A percentile compares a stretch with the other conserved stretches of the same genome.
Conservation (phyloP, 345 rosid species). For the Aethionema arabicum region DNA sequence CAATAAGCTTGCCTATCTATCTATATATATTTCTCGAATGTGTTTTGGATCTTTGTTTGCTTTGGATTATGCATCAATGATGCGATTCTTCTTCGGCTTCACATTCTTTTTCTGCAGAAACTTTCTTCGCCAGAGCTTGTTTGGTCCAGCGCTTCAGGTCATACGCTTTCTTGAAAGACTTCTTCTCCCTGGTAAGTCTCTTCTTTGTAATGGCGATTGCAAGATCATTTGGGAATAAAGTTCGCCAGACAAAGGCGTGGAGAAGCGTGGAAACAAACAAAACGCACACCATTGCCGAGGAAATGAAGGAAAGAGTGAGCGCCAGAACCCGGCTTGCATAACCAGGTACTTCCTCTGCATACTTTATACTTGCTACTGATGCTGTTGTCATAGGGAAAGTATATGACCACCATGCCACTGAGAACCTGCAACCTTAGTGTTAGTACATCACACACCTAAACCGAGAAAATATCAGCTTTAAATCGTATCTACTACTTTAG, state of each 20-base stretch:
- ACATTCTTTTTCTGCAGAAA: slow-evolving; percentile 44
- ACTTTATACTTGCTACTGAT: slow-evolving; percentile 85
- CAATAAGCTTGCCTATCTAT: slow-evolving; percentile 13
- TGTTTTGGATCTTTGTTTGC: slow-evolving; percentile 1
- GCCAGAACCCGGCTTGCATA: slow-evolving; percentile 61
- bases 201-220: slow-evolving; percentile 83
- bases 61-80: slow-evolving; percentile 34
- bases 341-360: slow-evolving; percentile 78
- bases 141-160: slow-evolving; percentile 74
- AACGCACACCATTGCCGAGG: slow-evolving; percentile 74
- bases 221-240: slow-evolving; percentile 80
- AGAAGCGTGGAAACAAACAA: slow-evolving; percentile 69
- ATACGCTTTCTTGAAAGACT: slow-evolving; percentile 58
- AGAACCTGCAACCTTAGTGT: slow-evolving; percentile 52
- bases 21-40: slow-evolving; percentile 4
- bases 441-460: slow-evolving; percentile 8
- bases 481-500: neutral
- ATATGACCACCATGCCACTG: slow-evolving; percentile 98
- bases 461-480: neutral
- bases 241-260: slow-evolving; percentile 73
- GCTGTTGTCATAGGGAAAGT: slow-evolving; percentile 95
- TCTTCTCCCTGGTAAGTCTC: slow-evolving; percentile 56
- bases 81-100: slow-evolving; percentile 41
- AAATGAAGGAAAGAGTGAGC: slow-evolving; percentile 64
- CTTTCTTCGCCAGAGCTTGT: slow-evolving; percentile 56